Conservation (phyloP, 2,329 filamentous ascomycete genomes). For the Xylariaceae sp. region DNA sequence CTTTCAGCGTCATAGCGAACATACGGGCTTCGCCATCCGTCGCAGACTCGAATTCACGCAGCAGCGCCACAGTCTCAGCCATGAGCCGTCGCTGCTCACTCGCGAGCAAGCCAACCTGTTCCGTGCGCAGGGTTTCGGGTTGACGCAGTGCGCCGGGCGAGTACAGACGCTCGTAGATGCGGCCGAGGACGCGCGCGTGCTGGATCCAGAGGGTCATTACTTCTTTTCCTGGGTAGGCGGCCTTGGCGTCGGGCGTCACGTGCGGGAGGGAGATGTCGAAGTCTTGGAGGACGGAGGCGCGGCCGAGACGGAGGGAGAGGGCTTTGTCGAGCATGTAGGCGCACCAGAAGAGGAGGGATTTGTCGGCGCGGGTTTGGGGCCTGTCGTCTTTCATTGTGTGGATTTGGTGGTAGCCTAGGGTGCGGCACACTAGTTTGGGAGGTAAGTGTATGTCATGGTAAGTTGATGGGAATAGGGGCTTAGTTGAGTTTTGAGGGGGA, state of each 20-base stretch:
- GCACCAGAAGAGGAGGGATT: constrained; percentile 50
- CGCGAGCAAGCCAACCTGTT: constrained; percentile 32
- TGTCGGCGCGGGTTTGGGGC: constrained; percentile 29
- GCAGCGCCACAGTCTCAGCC: constrained; percentile 25
- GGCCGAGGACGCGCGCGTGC: constrained; percentile 50
- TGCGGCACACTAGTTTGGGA: constrained; percentile 26
- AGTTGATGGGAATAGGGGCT: background rate
- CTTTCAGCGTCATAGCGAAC: constrained; percentile 35
- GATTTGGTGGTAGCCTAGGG: constrained; percentile 31
- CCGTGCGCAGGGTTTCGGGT: constrained; percentile 30
- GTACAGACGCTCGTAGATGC: constrained; percentile 53
- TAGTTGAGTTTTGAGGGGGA: background rate
- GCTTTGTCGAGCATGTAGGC: constrained; percentile 53
- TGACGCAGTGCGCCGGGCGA: constrained; percentile 38
- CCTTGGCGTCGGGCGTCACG: constrained; percentile 32
- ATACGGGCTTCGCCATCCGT: constrained; percentile 27
- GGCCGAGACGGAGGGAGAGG: constrained; percentile 50
- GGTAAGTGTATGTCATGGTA: background rate
- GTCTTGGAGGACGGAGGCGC: constrained; percentile 49
- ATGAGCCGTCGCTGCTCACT: constrained; percentile 33
- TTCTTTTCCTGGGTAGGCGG: constrained; percentile 30
- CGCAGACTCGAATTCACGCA: constrained; percentile 22
- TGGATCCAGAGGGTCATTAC: constrained; percentile 46
- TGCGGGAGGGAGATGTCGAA: constrained; percentile 48
- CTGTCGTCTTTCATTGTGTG: constrained; percentile 27